A percentile compares a stretch with the other conserved stretches of the same genome.
Evolutionary conservation across 108 stramenopile species (phyloP).

Genomic region (Stephanodiscus minutulus): DNA sequence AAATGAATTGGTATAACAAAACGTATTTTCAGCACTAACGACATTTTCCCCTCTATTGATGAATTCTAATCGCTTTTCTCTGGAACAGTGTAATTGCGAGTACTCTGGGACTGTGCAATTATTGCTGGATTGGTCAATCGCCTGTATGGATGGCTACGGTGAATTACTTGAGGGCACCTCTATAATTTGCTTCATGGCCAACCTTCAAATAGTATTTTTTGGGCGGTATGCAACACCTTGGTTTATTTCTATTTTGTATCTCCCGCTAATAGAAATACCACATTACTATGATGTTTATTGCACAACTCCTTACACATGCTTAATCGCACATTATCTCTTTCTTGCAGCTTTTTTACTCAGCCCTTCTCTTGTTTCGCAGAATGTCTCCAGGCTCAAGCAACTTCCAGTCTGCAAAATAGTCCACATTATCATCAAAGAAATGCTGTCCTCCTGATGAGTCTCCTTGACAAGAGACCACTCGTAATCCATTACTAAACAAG

Average conservation of each 20-base stretch:
- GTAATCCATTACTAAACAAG: neutral
- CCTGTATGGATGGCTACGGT: neutral
- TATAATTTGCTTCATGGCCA: too few relatives aligned
- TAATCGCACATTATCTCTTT: too few relatives aligned
- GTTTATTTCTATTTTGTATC: too few relatives aligned
- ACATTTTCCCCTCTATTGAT: neutral
- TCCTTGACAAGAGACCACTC: neutral
- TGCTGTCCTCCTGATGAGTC: neutral
- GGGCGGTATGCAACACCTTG: too few relatives aligned
- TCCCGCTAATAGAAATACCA: too few relatives aligned
- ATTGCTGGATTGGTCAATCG: neutral
- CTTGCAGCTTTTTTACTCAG: too few relatives aligned
- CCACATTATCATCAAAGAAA: neutral
- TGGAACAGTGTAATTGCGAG: neutral
- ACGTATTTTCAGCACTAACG: neutral
- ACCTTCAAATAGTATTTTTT: too few relatives aligned
- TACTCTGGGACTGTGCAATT: neutral
- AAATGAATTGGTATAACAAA: neutral
- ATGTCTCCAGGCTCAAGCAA: neutral
- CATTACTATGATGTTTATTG: too few relatives aligned
- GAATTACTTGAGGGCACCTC: neutral
- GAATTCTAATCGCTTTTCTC: neutral
- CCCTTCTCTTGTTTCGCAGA: too few relatives aligned
- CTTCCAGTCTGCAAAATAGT: neutral
- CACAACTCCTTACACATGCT: too few relatives aligned